Conservation (phyloP, 768 basidiomycete genomes). For the Pleurotus salmoneostramineus region DNA sequence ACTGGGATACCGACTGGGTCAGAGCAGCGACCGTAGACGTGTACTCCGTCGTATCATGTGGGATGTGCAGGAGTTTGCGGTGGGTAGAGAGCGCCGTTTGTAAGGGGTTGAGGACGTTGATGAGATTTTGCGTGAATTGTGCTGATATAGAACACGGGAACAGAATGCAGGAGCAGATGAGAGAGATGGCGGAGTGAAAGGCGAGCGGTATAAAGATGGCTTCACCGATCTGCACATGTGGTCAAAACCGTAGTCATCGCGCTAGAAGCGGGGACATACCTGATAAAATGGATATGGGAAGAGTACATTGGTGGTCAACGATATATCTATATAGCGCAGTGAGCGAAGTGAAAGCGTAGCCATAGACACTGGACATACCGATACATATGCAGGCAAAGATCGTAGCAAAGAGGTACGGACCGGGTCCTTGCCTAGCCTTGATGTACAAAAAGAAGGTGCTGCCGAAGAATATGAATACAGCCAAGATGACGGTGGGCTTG, state of each 20-base stretch:
- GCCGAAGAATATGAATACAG: slow-evolving; percentile 62
- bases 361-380: slow-evolving; percentile 29
- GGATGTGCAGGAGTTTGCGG: slow-evolving; percentile 35
- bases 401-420: slow-evolving; percentile 54
- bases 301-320: slow-evolving; percentile 51
- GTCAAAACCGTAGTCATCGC: not conserved
- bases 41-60: slow-evolving; percentile 39
- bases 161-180: slow-evolving; percentile 47
- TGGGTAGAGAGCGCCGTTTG: slow-evolving; percentile 42
- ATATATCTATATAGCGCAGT: slow-evolving; percentile 40
- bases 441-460: slow-evolving; percentile 54
- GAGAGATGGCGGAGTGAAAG: slow-evolving; percentile 54
- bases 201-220: slow-evolving; percentile 51
- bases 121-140: slow-evolving; percentile 48
- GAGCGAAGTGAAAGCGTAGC: not conserved
- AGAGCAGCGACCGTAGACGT: slow-evolving; percentile 23
- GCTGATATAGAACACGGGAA: slow-evolving; percentile 65
- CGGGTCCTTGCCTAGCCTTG: slow-evolving; percentile 56
- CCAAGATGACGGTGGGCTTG: slow-evolving; percentile 56
- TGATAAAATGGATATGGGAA: slow-evolving; percentile 65
- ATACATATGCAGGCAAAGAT: slow-evolving; percentile 59
- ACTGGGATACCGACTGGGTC: slow-evolving; percentile 25
- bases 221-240: slow-evolving; percentile 37
- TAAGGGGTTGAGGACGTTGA: slow-evolving; percentile 45
- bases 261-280: slow-evolving; percentile 19